phyloP scores from a whole-genome alignment of 495 filamentous ascomycete genomes.

The Penicillium roqueforti region DNA sequence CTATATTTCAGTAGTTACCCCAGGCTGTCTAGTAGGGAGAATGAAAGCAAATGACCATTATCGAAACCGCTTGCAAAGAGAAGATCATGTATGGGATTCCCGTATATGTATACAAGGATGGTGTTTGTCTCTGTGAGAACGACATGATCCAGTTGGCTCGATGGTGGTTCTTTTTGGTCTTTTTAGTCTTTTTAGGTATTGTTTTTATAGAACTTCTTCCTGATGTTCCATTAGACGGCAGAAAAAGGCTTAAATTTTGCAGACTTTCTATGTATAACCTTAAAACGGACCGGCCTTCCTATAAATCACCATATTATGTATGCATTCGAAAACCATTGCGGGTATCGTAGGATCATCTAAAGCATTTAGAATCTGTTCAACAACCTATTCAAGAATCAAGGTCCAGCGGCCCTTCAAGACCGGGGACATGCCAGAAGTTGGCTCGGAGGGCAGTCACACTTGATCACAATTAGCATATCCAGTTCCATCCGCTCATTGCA shows the following conservation, averaged over 20 bases:
- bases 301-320: slow-evolving; percentile 8
- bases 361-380: background rate
- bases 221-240: too few relatives aligned
- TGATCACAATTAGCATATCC: slow-evolving; percentile 3
- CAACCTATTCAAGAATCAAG: slow-evolving; percentile 31
- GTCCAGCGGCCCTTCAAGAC: slow-evolving; percentile 64
- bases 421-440: slow-evolving; percentile 83
- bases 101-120: slow-evolving; percentile 8
- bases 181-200: too few relatives aligned
- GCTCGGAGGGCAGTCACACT: slow-evolving; percentile 88
- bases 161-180: too few relatives aligned
- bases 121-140: too few relatives aligned
- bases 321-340: slow-evolving; percentile 4
- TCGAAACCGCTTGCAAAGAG: background rate
- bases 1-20: background rate
- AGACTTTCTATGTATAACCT: too few relatives aligned
- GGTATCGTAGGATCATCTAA: slow-evolving; percentile 6
- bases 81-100: background rate
- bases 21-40: background rate
- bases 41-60: slow-evolving; percentile 8
- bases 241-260: too few relatives aligned
- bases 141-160: too few relatives aligned
- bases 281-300: background rate
- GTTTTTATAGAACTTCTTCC: too few relatives aligned
- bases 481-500: background rate